Conservation (phyloP, 768 basidiomycete genomes). For the Pluteus cervinus region DNA sequence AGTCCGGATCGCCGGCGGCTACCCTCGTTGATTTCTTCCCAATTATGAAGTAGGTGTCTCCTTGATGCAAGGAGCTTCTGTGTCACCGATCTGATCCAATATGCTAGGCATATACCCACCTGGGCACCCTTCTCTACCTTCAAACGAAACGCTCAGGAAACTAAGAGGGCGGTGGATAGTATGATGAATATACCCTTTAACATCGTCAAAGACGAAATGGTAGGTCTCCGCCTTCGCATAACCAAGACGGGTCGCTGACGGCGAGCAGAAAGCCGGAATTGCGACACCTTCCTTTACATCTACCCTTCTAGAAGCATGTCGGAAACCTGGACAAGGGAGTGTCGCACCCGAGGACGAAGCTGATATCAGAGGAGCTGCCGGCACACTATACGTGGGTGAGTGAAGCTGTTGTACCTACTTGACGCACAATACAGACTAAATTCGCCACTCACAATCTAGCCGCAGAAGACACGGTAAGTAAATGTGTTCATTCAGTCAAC, state of each 20-base stretch:
- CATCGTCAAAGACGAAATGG: slow-evolving; percentile 44
- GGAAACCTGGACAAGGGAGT: slow-evolving; percentile 24
- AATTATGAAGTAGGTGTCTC: slow-evolving; percentile 30
- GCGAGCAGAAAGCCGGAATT: slow-evolving; percentile 31
- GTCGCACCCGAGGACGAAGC: slow-evolving; percentile 38
- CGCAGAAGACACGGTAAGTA: slow-evolving; percentile 27
- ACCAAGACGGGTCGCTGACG: slow-evolving; percentile 6
- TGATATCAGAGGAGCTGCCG: slow-evolving; percentile 53
- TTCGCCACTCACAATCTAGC: slow-evolving; percentile 20
- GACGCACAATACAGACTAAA: not conserved
- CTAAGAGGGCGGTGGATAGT: slow-evolving; percentile 35
- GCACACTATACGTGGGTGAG: slow-evolving; percentile 44
- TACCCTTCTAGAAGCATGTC: slow-evolving; percentile 33
- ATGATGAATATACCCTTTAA: slow-evolving; percentile 49
- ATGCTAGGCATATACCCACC: slow-evolving; percentile 36
- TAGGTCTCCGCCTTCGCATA: slow-evolving; percentile 13
- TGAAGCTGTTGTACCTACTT: slow-evolving; percentile 1
- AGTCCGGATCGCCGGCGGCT: slow-evolving; percentile 39
- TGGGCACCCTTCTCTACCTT: slow-evolving; percentile 45
- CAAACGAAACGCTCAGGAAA: slow-evolving; percentile 36
- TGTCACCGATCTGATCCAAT: not conserved
- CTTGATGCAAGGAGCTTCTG: no score
- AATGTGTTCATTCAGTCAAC: slow-evolving; percentile 1
- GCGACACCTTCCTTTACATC: slow-evolving; percentile 41
- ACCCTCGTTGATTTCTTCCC: slow-evolving; percentile 47